Conservation (phyloP, 352 stramenopile genomes). For the Chrysophaeum taylorii region DNA sequence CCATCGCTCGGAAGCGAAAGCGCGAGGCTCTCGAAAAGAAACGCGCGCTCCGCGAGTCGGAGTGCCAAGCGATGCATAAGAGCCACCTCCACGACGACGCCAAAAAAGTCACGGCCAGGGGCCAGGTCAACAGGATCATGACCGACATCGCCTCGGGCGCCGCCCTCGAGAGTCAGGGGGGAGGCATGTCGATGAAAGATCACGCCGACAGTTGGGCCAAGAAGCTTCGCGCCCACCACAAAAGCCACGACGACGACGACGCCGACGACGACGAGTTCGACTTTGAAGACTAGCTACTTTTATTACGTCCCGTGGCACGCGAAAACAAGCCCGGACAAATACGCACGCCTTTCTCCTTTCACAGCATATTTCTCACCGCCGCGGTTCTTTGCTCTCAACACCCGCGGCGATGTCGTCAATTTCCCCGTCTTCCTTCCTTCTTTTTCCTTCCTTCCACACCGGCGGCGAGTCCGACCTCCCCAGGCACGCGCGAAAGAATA, state of each 20-base stretch:
- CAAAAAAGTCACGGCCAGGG: background rate
- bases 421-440: too few relatives aligned
- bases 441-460: too few relatives aligned
- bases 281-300: background rate
- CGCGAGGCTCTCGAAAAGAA: background rate
- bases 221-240: background rate
- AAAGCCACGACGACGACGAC: background rate
- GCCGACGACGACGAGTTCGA: background rate
- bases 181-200: background rate
- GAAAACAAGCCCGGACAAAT: too few relatives aligned
- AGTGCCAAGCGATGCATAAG: too few relatives aligned
- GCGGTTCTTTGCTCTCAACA: too few relatives aligned
- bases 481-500: too few relatives aligned
- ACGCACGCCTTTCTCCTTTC: too few relatives aligned
- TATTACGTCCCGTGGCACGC: too few relatives aligned
- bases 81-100: too few relatives aligned
- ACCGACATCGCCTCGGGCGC: background rate
- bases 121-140: background rate
- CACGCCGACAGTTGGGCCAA: background rate
- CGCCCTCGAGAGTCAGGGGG: background rate
- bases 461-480: too few relatives aligned
- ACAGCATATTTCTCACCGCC: too few relatives aligned
- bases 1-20: background rate
- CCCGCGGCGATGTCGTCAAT: too few relatives aligned
- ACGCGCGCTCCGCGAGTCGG: background rate